Conservation (phyloP, 306 rosid species). For the Nissolia schottii region DNA sequence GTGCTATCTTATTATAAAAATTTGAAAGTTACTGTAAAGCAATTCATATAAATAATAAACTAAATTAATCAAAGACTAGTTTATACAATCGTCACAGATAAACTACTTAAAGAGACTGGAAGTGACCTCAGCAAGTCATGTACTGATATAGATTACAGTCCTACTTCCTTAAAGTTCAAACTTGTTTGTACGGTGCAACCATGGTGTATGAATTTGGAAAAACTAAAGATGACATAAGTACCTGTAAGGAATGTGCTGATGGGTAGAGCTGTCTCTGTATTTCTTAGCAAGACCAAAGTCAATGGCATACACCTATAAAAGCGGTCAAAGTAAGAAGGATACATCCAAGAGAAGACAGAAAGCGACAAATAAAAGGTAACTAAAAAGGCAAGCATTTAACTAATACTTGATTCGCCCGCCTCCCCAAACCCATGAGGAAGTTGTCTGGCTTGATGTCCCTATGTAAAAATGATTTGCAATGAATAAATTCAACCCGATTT, state of each 20-base stretch:
- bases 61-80: not conserved
- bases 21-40: not conserved
- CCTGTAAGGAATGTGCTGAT: constrained; percentile 97
- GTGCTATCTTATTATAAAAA: not conserved
- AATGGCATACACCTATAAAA: constrained; percentile 69
- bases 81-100: not conserved
- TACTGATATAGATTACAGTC: not conserved
- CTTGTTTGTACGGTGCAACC: not conserved
- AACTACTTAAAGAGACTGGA: not conserved
- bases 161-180: too few species aligned
- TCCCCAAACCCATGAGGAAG: constrained; percentile 96
- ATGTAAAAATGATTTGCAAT: constrained; percentile 87
- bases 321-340: constrained; percentile 8
- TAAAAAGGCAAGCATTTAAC: constrained; percentile 8
- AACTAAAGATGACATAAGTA: constrained; percentile 23
- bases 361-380: not conserved
- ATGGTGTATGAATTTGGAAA: not conserved
- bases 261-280: constrained; percentile 82
- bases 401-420: constrained; percentile 92
- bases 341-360: constrained; percentile 11
- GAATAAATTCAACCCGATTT: constrained; percentile 87
- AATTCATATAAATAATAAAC: not conserved
- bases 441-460: constrained; percentile 97
- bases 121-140: not conserved
- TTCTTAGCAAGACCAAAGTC: constrained; percentile 98